Evolutionary conservation across 83 land plant genomes (phyloP).

Genomic region (Larix sibirica): DNA sequence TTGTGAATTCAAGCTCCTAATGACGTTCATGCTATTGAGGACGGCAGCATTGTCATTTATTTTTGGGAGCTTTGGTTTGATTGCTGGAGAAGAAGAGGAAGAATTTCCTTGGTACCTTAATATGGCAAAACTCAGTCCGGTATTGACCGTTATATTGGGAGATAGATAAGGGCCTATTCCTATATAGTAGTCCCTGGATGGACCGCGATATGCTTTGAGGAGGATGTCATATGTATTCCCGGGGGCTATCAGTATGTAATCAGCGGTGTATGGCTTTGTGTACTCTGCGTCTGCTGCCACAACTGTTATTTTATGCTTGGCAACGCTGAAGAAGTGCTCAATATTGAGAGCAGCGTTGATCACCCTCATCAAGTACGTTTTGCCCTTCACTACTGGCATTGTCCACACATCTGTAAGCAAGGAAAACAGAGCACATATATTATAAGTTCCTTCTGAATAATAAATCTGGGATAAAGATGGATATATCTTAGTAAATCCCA

Average conservation of each 20-base stretch:
- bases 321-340: slow-evolving; percentile 66
- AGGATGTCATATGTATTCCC: slow-evolving; percentile 86
- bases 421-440: background rate
- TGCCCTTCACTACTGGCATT: slow-evolving; percentile 56
- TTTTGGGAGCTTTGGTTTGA: slow-evolving; percentile 31
- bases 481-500: too few relatives aligned
- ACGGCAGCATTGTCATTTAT: slow-evolving; percentile 37
- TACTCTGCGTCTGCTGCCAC: slow-evolving; percentile 83
- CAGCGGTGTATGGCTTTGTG: slow-evolving; percentile 59
- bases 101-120: slow-evolving; percentile 19
- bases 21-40: slow-evolving; percentile 6
- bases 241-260: slow-evolving; percentile 60
- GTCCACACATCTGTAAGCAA: slow-evolving; percentile 37
- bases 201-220: slow-evolving; percentile 44
- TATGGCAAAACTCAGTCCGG: slow-evolving; percentile 51
- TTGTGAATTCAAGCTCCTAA: slow-evolving; percentile 24
- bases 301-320: slow-evolving; percentile 70
- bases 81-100: background rate
- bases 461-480: too few relatives aligned
- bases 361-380: slow-evolving; percentile 68
- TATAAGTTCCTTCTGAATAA: background rate
- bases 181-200: slow-evolving; percentile 60
- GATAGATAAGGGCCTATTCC: slow-evolving; percentile 55
- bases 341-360: slow-evolving; percentile 75
- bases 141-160: slow-evolving; percentile 52